Conservation (phyloP, 768 basidiomycete genomes). For the Rhizopogon vulgaris region DNA sequence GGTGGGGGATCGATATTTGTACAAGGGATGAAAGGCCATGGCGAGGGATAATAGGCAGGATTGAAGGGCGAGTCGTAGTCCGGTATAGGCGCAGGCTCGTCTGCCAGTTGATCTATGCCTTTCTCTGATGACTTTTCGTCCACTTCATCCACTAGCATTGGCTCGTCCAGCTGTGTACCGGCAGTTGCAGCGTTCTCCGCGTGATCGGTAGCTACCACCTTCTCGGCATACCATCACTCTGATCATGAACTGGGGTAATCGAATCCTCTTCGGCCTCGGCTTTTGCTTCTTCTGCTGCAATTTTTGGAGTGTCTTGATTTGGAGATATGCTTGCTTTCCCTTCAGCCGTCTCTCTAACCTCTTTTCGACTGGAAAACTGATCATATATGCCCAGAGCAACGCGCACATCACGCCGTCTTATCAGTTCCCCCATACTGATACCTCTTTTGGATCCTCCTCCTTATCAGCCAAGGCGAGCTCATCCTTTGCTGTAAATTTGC, state of each 20-base stretch:
- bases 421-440: slow-evolving; percentile 12
- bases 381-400: background rate
- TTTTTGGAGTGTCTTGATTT: slow-evolving; percentile 23
- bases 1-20: slow-evolving; percentile 15
- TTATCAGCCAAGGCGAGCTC: slow-evolving; percentile 17
- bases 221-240: too few species aligned
- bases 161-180: background rate
- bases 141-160: background rate
- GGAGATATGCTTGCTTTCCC: slow-evolving; percentile 14
- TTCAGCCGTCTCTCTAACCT: background rate
- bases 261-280: slow-evolving; percentile 1
- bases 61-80: slow-evolving; percentile 21
- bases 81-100: background rate
- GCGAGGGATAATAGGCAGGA: slow-evolving; percentile 29
- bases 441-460: slow-evolving; percentile 17
- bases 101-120: background rate
- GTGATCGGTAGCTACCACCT: too few species aligned
- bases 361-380: slow-evolving; percentile 1
- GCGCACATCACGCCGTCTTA: slow-evolving; percentile 7
- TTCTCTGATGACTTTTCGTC: background rate
- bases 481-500: slow-evolving; percentile 8
- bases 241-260: background rate
- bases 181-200: too few species aligned
- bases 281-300: slow-evolving; percentile 2
- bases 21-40: slow-evolving; percentile 40